These are phyloP conservation scores for Camelina hispida DNA, from an alignment of 345 rosid genomes.

Conservation along the genomic window DNA sequence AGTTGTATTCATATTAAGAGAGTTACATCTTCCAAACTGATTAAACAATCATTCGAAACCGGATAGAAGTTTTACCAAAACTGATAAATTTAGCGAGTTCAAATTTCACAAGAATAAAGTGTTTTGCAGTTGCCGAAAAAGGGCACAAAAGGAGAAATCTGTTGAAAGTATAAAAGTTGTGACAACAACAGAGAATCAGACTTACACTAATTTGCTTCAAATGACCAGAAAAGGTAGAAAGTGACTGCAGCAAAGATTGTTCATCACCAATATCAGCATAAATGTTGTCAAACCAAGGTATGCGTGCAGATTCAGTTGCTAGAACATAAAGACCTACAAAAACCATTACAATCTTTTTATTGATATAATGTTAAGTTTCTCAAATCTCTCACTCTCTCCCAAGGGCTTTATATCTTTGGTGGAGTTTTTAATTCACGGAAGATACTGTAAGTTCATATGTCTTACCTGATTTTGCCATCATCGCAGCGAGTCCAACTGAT, in stretches of 20 bases:
- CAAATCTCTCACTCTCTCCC: background rate
- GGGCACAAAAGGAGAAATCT: conserved; percentile 4
- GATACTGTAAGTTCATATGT: background rate
- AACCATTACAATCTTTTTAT: background rate
- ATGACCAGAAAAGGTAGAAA: conserved; percentile 96
- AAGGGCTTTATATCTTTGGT: background rate
- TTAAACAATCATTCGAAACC: background rate
- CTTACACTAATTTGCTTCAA: conserved; percentile 90
- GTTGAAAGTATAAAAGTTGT: conserved; percentile 8
- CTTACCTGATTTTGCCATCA: conserved; percentile 96
- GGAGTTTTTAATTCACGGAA: conserved; percentile 1
- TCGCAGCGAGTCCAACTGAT: conserved; percentile 89
- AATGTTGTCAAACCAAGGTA: conserved; percentile 94
- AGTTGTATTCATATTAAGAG: background rate
- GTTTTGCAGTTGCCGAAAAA: background rate
- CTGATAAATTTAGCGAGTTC: background rate
- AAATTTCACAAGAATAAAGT: background rate
- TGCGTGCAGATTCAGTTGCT: conserved; percentile 76
- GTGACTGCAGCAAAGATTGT: conserved; percentile 85
- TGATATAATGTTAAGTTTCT: background rate
- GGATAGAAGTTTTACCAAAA: background rate
- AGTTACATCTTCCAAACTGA: conserved; percentile 1
- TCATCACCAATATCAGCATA: conserved; percentile 98
- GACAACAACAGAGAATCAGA: conserved; percentile 32
- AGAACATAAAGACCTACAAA: conserved; percentile 83